Conservation (phyloP, 352 stramenopile genomes). For the Discostella stelligera region DNA sequence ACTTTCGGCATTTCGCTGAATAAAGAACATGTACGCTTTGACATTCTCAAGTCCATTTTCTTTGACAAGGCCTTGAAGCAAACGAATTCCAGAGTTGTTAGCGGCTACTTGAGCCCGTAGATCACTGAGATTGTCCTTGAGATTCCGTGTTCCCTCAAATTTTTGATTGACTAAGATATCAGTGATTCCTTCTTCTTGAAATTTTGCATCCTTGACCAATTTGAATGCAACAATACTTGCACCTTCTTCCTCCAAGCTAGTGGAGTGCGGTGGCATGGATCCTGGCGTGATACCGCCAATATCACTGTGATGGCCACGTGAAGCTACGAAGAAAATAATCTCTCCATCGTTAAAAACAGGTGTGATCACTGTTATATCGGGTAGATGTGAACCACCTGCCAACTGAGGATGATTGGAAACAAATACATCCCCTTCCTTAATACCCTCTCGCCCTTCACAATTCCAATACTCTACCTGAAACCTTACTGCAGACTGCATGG, state of each 20-base stretch:
- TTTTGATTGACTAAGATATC: conserved; percentile 89
- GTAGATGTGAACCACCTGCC: conserved; percentile 94
- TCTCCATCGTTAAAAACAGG: conserved; percentile 93
- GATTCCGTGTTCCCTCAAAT: conserved; percentile 91
- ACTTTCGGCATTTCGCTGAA: conserved; percentile 93
- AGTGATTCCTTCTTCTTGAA: conserved; percentile 95
- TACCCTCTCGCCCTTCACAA: conserved; percentile 81
- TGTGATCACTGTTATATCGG: conserved; percentile 99
- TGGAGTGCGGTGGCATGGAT: conserved; percentile 93
- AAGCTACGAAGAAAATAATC: conserved; percentile 98
- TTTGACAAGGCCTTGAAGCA: conserved; percentile 92
- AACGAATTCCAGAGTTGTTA: conserved; percentile 93
- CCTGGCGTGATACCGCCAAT: conserved; percentile 95
- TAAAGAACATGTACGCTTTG: conserved; percentile 98
- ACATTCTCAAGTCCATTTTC: conserved; percentile 95
- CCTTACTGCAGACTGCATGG: conserved; percentile 96
- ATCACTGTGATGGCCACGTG: conserved; percentile 96
- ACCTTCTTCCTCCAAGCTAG: conserved; percentile 95
- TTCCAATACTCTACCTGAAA: conserved; percentile 90
- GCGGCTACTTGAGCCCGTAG: conserved; percentile 96
- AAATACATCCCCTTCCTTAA: conserved; percentile 95
- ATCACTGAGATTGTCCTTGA: conserved; percentile 97
- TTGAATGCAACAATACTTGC: conserved; percentile 99
- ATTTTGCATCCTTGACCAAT: conserved; percentile 92
- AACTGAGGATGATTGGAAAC: conserved; percentile 99